Base-by-base conservation (phyloP, 169 alveolate species). In the Prorocentrum cordatum region DNA sequence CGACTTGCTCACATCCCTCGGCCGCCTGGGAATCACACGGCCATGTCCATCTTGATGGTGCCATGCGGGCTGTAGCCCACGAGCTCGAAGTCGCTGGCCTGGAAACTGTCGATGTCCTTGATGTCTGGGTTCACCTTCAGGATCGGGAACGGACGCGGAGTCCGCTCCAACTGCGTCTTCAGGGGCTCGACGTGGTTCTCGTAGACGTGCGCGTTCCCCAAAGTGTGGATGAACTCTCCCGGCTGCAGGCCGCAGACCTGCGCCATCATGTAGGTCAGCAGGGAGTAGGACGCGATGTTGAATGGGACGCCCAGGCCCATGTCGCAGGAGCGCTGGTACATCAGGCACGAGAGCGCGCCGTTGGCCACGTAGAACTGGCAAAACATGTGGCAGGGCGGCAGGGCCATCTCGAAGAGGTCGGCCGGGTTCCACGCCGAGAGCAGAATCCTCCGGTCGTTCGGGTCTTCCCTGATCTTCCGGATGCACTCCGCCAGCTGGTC, bases 241-340 rank as follows among this genome's bases (percentile, higher is more conserved):
- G 16, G 45, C 16, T 31, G 29, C 39, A 67, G 32, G 6, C 22
- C 10, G 31, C 95, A 79, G 27, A 96, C 97, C 83, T 98, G 98
- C 0, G 99, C 99, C 9, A 98, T 83, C 98, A 98, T 96, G 84
- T 95, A 94, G 59, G 99, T 96, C 50, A 98, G 92, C 20, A 98
- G 93, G n/a, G 99, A 92, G 93, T 98, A 98, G 61, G 98, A 94
- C 7, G 99, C 99, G 66, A 98, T 97, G 92, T 98, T 98, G 93
- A 97, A 98, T 26, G 99, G 99, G 1, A 97, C 98, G 35, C 99
- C 99, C 38, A 98, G 94, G 32, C 99, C 99, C 95, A 97, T 94
- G 92, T 98, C 99, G 92, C 99, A 95, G 29, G 99, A 96, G 70
- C 99, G 94, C 93, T 98, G 98, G 92, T 97, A 98, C 97, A 98